These are phyloP conservation scores for Ascochyta rabiei DNA, from an alignment of 2,329 filamentous ascomycete genomes.

Conservation along the genomic window DNA sequence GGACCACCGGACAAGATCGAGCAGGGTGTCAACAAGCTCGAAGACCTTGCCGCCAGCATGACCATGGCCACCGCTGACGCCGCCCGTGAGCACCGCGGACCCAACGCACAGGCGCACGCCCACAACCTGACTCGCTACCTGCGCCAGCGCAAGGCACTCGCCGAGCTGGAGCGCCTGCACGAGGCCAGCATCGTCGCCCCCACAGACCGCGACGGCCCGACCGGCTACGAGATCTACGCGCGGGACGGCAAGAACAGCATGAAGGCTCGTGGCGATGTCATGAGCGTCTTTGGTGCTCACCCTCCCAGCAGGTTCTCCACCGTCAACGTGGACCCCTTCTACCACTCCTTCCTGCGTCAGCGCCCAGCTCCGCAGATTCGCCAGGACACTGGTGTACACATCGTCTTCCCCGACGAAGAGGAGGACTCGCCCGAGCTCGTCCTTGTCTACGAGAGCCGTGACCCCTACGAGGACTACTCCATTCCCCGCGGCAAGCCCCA, in stretches of 20 bases:
- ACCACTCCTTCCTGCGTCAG: conserved; percentile 72
- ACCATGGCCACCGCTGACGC: conserved; percentile 84
- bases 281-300: conserved; percentile 73
- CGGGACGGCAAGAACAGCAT: conserved; percentile 83
- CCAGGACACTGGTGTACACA: conserved; percentile 72
- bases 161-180: conserved; percentile 79
- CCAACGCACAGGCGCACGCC: conserved; percentile 77
- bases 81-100: conserved; percentile 76
- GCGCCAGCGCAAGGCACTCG: conserved; percentile 78
- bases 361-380: conserved; percentile 69
- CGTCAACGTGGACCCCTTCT: conserved; percentile 76
- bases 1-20: conserved; percentile 77
- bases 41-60: conserved; percentile 88
- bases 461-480: conserved; percentile 57
- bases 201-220: conserved; percentile 68
- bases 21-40: conserved; percentile 78
- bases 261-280: conserved; percentile 76
- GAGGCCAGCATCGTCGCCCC: conserved; percentile 88
- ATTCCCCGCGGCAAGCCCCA: conserved; percentile 63
- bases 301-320: conserved; percentile 74
- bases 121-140: conserved; percentile 88
- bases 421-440: conserved; percentile 68
- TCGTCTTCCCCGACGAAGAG: conserved; percentile 70
- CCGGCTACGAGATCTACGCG: conserved; percentile 88
- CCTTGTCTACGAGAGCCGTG: conserved; percentile 75